Base-by-base conservation (phyloP, 306 rosid genomes). In the Castanea crenata region DNA sequence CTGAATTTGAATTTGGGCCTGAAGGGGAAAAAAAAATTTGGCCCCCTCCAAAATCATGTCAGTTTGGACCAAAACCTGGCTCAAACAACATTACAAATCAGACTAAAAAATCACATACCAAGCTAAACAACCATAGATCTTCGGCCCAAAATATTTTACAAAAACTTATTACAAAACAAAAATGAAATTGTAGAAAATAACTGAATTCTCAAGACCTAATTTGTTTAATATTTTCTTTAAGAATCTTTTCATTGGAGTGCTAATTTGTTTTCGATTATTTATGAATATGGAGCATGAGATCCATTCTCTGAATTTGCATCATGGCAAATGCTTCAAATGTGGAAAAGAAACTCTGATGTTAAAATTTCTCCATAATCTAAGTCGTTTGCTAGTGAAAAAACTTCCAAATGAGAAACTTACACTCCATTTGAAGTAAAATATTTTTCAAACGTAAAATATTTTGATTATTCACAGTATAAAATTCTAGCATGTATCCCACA, bases 261-360 rank as follows among this genome's bases (percentile, higher is more conserved):
- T 55, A 71, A 46, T 69, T 79, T 64, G 7, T 73, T 78, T 81
- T 67, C 4, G 56, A 65, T 44, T 71, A 21, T 74, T 59, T 65
- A 58, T 81, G 87, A 88, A 94, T 97, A 74, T 94, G 92, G 97
- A 97, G 9, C 88, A 87, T 80, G 99, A 92, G 88, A 92, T 94
- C 85, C 97, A 97, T 18, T 83, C 89, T 20, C 91, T 93, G 9
- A 78, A 56, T 68, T 92, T 94, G 83, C 99, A 94, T 20, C 97
- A 91, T n/a, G n/a, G 81, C 90, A 90, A 92, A 92, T 91, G 97
- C 96, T 94, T 76, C 80, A 90, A 74, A 90, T 92, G 99, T 94
- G 97, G 97, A 92, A 75, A 81, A 71, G 76, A 80, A 75, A 84
- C 77, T 94, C 92, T 14, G 91, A 91, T n/a, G 86, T 25, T 78